Conservation (phyloP, 768 basidiomycete genomes). For the Suillus americanus region DNA sequence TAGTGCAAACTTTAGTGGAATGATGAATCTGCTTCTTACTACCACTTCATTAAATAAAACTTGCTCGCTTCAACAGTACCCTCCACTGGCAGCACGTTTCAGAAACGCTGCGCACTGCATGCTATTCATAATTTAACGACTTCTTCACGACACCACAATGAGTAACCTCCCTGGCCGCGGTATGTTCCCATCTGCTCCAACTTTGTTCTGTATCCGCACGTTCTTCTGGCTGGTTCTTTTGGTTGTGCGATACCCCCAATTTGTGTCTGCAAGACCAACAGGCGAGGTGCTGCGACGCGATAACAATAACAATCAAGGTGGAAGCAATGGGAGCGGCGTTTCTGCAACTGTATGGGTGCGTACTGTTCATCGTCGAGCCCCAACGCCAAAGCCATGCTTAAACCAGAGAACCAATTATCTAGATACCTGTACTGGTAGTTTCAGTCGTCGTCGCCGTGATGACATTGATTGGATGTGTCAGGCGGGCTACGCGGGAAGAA, state of each 20-base stretch:
- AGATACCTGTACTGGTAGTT: conserved; percentile 30
- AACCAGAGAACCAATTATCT: not conserved
- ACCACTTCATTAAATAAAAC: not conserved
- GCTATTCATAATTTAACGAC: conserved; percentile 4
- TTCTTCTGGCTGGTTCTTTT: conserved; percentile 1
- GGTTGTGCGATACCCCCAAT: not conserved
- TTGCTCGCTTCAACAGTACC: not conserved
- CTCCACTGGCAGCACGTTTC: not conserved
- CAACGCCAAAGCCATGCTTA: not conserved
- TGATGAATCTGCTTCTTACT: not conserved
- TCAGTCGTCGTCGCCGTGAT: conserved; percentile 21
- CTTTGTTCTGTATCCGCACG: not conserved
- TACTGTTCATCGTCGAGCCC: not conserved
- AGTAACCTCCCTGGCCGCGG: not conserved
- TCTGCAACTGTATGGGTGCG: conserved; percentile 27
- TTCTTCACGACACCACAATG: conserved; percentile 6
- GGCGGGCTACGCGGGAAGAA: conserved; percentile 15
- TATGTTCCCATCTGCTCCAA: not conserved
- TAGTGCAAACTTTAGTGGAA: not conserved
- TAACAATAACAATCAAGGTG: not conserved
- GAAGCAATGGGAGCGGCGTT: not conserved
- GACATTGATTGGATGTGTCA: conserved; percentile 22
- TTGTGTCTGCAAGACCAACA: conserved; percentile 10
- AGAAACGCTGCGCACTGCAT: conserved; percentile 1
- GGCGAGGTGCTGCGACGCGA: not conserved